Base-by-base conservation (phyloP, 371 early-diverging fungal genomes). In the Mortierella sp. region DNA sequence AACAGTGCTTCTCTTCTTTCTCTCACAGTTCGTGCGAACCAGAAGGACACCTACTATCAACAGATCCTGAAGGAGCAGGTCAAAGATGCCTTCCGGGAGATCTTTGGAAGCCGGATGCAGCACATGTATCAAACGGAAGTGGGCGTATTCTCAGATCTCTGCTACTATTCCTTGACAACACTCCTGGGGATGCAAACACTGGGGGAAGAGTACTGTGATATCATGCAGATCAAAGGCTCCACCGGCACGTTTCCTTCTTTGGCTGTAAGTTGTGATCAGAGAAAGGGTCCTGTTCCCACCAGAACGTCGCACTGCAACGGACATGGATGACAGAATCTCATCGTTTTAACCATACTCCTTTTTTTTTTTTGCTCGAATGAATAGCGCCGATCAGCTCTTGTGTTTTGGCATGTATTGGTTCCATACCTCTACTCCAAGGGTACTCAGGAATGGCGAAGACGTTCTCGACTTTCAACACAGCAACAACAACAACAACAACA, bases 171-270 rank as follows among this genome's bases (percentile, higher is more conserved):
- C 0, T 71, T 94, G 54, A 94, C 95, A 2, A 93, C 93, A 0
- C 72, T 87, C 16, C 74, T 86, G 63, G 96, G 95, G 1, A 86
- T 89, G 6, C 94, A 93, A 68, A 96, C 97, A 0, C 72, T 97
- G 30, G 97, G 97, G 27, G 96, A 97, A 68, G 97, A 96, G 72
- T 95, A 95, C 70, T 95, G 95, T 69, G 95, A 94, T 64, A 88
- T 96, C 34, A 80, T 92, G 61, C 95, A 91, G 64, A 79, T 89
- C 42, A 84, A 80, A 50, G 71, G 80, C 38, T 68, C 69, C 1
- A 64, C 81, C 2, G 78, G 83, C 21, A 82, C 85, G 3, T 84
- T 78, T 65, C 88, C 90, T 28, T 73, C 86, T 4, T 39, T 81
- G 3, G 34, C 82, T 46, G 89, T 88, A 84, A 67, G 81, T 45